phyloP scores from a whole-genome alignment of 179 eudicot genomes.

The Vitellaria paradoxa region DNA sequence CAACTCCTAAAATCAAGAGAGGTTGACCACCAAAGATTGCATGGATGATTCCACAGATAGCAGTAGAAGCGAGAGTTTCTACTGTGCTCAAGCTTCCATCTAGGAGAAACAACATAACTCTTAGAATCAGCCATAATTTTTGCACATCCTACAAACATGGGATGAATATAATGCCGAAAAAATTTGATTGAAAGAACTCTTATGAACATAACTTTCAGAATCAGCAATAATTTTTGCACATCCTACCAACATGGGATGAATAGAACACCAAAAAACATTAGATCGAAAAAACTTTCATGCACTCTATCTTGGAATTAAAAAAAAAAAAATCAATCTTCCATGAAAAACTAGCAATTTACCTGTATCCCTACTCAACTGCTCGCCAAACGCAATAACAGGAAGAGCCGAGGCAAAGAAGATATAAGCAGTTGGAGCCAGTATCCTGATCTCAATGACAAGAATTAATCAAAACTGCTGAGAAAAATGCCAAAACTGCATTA shows the following conservation, averaged over 20 bases:
- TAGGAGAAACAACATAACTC: conserved; percentile 11
- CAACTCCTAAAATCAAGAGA: conserved; percentile 54
- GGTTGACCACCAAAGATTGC: conserved; percentile 57
- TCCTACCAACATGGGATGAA: neutral
- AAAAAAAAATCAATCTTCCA: neutral
- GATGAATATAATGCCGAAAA: neutral
- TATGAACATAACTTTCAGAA: neutral
- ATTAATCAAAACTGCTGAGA: neutral
- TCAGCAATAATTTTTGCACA: neutral
- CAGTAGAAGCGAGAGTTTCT: conserved; percentile 52
- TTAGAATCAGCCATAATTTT: neutral
- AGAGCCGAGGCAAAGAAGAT: conserved; percentile 60
- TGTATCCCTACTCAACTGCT: conserved; percentile 48
- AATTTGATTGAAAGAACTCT: too few species aligned
- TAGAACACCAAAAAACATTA: neutral
- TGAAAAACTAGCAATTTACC: conserved; percentile 19
- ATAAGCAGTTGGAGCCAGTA: conserved; percentile 56
- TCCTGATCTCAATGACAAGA: conserved; percentile 23
- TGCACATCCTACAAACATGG: neutral
- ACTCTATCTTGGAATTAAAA: neutral
- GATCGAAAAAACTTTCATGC: neutral
- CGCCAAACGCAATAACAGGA: conserved; percentile 60
- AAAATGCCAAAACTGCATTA: neutral
- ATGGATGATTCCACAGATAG: conserved; percentile 54
- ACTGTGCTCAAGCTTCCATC: conserved; percentile 50